These are phyloP conservation scores for Eimeria falciformis DNA, from an alignment of 169 alveolate genomes.

Conservation along the genomic window DNA sequence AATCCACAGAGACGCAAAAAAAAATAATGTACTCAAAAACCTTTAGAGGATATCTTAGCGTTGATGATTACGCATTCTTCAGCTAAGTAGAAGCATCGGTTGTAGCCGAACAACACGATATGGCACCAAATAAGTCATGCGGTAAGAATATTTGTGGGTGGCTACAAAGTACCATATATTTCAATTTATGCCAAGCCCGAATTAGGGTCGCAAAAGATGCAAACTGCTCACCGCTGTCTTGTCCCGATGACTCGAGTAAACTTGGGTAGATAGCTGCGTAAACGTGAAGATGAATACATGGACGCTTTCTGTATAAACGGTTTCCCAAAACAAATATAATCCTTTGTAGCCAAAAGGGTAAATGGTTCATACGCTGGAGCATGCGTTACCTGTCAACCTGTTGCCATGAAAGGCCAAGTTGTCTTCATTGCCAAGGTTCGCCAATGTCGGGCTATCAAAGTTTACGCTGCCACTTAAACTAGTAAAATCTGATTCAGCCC, in stretches of 20 bases:
- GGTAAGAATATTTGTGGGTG: no score
- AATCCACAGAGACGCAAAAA: background rate
- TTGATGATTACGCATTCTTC: background rate
- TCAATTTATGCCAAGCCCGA: background rate
- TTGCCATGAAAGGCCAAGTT: background rate
- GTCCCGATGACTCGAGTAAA: constrained; percentile 36
- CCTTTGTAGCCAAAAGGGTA: background rate
- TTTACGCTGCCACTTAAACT: background rate
- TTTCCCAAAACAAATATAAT: background rate
- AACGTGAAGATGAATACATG: background rate
- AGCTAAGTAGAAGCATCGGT: background rate
- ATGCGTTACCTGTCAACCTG: constrained; percentile 40
- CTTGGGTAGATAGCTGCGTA: constrained; percentile 47
- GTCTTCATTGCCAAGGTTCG: background rate
- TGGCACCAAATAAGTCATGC: background rate
- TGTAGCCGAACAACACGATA: background rate
- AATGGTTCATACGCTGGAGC: no score
- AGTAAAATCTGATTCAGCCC: background rate
- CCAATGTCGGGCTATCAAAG: background rate
- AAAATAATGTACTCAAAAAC: background rate
- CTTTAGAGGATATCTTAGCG: no score
- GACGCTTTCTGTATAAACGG: background rate
- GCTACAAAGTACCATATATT: background rate
- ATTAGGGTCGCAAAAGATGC: background rate
- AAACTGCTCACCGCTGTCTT: constrained; percentile 19